Base-by-base conservation (phyloP, 768 basidiomycete species). In the Amanita pallidorosea region DNA sequence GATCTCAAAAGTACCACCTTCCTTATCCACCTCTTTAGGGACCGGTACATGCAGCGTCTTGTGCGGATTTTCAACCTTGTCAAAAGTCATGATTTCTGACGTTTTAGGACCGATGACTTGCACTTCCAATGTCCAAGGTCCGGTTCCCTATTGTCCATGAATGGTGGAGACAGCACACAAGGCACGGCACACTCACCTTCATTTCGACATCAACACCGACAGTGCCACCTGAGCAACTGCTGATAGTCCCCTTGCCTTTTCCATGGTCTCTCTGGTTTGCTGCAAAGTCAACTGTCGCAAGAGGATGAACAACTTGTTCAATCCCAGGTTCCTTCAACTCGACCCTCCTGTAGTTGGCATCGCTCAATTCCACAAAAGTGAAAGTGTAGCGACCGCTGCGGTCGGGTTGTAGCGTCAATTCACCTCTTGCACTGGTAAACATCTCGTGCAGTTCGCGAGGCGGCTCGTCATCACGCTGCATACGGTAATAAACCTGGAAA, bases 371-470 rank as follows among this genome's bases (percentile, higher is more conserved):
- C 7, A 75, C 67, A 67, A 94, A 92, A 1, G 74, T 79, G 68
- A 94, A 97, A 7, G 77, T 77, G 64, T 96, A 97, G 57, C 86
- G 84, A 7, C 94, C 94, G 54, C 89, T 93, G 45, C 80, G 77
- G 36, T 94, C 85, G 2, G 95, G 94, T 62, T 91, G 85, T 13
- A 95, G 66, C 7, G 81, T 83, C 50, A 96, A 67, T 60, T 92
- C 87, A 33, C 87, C 88, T 38, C 88, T 77, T 7, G 86, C 81
- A n/a, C 69, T 71, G 13, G 77, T 62, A 59, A 88, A 85, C 2
- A 75, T 75, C 61, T 83, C 74, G 44, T 73, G 68, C 36, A 72
- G 65, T 58, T 86, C 81, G 1, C 72, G 75, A 17, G 81, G 68
- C 4, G 77, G 63, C 57, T 87, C 83, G 15, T 77, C 73, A 66